A percentile compares a stretch with the other conserved stretches of the same genome.
Conservation (phyloP, 23 red algal genomes). For the Agarophyton chilense region DNA sequence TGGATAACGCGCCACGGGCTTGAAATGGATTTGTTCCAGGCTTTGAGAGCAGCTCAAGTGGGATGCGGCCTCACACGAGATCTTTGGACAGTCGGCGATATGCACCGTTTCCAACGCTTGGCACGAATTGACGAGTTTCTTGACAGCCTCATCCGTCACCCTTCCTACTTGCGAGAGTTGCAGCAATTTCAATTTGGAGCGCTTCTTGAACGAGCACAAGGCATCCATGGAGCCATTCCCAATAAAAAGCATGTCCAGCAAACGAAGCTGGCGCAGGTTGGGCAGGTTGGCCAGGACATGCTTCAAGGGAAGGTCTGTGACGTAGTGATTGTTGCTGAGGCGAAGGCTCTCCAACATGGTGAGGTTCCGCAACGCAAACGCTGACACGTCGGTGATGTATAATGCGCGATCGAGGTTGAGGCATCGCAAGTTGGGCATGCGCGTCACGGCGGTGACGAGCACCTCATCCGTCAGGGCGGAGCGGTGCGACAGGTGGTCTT, state of each 20-base stretch:
- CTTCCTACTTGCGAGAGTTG: not conserved
- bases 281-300: conserved; percentile 17
- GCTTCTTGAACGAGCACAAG: conserved; percentile 3
- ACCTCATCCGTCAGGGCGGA: conserved; percentile 27
- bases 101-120: conserved; percentile 12
- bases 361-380: conserved; percentile 5
- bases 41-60: conserved; percentile 47
- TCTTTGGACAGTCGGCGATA: conserved; percentile 29
- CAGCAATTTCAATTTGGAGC: not conserved
- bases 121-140: conserved; percentile 58
- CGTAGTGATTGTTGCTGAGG: not conserved
- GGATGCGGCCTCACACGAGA: conserved; percentile 43
- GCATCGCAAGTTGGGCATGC: not conserved
- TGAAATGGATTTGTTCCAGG: conserved; percentile 22
- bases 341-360: conserved; percentile 11
- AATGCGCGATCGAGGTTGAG: conserved; percentile 21
- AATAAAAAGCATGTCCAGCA: conserved; percentile 26
- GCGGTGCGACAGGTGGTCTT: not conserved
- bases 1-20: not conserved
- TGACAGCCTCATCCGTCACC: conserved; percentile 29
- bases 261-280: conserved; percentile 1
- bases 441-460: not conserved
- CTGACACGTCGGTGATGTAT: conserved; percentile 12
- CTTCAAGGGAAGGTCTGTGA: conserved; percentile 20
- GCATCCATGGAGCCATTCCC: conserved; percentile 24